phyloP scores from a whole-genome alignment of 2,329 filamentous ascomycete species.

The Cladophialophora carrionii region DNA sequence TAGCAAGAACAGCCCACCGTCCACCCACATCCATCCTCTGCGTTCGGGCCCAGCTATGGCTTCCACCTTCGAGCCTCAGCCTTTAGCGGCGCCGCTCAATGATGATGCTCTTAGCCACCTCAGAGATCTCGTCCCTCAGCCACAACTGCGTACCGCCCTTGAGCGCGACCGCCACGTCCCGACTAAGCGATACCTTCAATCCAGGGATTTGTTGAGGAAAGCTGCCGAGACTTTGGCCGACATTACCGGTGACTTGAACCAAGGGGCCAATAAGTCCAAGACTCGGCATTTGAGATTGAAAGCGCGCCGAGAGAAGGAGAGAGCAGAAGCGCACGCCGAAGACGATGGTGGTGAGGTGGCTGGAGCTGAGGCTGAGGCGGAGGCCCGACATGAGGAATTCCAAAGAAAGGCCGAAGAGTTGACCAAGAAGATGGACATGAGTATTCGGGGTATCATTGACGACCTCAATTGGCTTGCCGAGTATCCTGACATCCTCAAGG shows the following conservation, averaged over 20 bases:
- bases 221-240: conserved; percentile 27
- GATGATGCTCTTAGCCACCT: conserved; percentile 23
- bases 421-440: conserved; percentile 61
- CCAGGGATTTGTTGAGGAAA: conserved; percentile 18
- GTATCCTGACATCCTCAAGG: conserved; percentile 50
- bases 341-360: conserved; percentile 1
- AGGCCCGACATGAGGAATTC: conserved; percentile 36
- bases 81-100: conserved; percentile 27
- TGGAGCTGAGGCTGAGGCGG: conserved; percentile 9
- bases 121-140: conserved; percentile 16
- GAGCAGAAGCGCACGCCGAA: conserved; percentile 5
- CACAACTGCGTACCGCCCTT: conserved; percentile 3
- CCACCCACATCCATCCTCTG: too few species aligned
- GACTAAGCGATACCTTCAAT: conserved; percentile 17
- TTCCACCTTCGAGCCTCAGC: conserved; percentile 24
- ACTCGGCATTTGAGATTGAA: conserved; percentile 10
- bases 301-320: conserved; percentile 12
- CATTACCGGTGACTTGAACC: conserved; percentile 24
- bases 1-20: background rate
- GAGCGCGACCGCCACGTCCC: conserved; percentile 3
- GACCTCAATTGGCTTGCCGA: conserved; percentile 52
- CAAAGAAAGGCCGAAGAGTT: conserved; percentile 54
- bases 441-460: conserved; percentile 63
- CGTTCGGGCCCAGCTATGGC: background rate
- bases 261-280: conserved; percentile 21